phyloP scores from a whole-genome alignment of 805 yeast species.

The Ogataea saltuana region DNA sequence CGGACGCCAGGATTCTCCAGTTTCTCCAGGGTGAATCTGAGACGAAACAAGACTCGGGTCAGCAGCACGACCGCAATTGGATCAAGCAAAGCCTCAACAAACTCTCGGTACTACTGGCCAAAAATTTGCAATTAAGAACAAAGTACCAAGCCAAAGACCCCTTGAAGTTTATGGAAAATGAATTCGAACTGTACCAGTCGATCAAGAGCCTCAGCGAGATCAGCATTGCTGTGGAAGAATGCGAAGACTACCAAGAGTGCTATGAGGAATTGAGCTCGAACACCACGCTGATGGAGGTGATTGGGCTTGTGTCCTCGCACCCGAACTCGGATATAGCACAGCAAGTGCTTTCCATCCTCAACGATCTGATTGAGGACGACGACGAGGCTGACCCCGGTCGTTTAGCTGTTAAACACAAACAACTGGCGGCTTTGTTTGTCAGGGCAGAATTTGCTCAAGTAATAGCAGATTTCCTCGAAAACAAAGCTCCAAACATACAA shows the following conservation, averaged over 20 bases:
- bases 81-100: slow-evolving; percentile 12
- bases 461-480: slow-evolving; percentile 10
- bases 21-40: slow-evolving; percentile 9
- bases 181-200: slow-evolving; percentile 21
- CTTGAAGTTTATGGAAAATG: slow-evolving; percentile 22
- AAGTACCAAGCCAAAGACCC: slow-evolving; percentile 14
- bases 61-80: slow-evolving; percentile 17
- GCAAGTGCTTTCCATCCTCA: slow-evolving; percentile 15
- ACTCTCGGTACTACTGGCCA: slow-evolving; percentile 9
- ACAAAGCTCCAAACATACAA: background rate
- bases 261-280: slow-evolving; percentile 8
- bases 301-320: slow-evolving; percentile 18
- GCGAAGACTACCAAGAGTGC: slow-evolving; percentile 13
- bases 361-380: slow-evolving; percentile 15
- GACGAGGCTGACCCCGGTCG: slow-evolving; percentile 8
- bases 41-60: background rate
- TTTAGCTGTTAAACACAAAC: background rate
- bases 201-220: slow-evolving; percentile 23
- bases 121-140: slow-evolving; percentile 14
- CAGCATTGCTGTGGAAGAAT: slow-evolving; percentile 17
- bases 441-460: slow-evolving; percentile 8
- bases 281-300: slow-evolving; percentile 11
- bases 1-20: slow-evolving; percentile 12
- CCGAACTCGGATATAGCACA: slow-evolving; percentile 20
- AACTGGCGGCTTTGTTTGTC: slow-evolving; percentile 7